Evolutionary conservation across 2,329 filamentous ascomycete genomes (phyloP), one percentile per base, ranked within the genome.

Genomic region (Colletotrichum viniferum): DNA sequence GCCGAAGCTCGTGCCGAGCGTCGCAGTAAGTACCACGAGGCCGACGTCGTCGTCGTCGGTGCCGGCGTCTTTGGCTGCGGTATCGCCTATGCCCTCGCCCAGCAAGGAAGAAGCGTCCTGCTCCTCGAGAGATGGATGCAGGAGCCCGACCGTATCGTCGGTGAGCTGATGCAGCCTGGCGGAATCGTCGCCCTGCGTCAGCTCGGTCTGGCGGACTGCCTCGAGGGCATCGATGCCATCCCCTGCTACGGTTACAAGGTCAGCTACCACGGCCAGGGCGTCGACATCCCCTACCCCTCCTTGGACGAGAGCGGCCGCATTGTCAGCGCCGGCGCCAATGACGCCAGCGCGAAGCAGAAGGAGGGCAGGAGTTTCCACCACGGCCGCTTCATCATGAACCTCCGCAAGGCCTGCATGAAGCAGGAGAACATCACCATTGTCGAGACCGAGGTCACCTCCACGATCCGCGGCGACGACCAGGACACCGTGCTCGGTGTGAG

Each of bases 121-220:
- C 88, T 99, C 67, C 91, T 99, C 66, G 97, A 99, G 87, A 91
- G 92, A 81, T 97, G 92, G 86, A 88, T 98, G 85, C 95, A 95
- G 85, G 94, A 98, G 87, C 97, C 97, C 24, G 94, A 98, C 86
- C 93, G 97, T 78, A 99, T 99, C 79, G 96, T 99, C 63, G 97
- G 97, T 80, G 97, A 99, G 87, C 87, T 99, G 78, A 87, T 99
- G 80, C 97, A 99, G 85, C 97, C 97, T 0, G 97, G 97, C 66
- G 97, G 97, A 65, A 93, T 98, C 38, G 88, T 91, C 68, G 94
- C 97, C 9, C 88, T 99, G 80, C 90, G 93, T 81, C 92, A 94
- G 82, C 87, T 99, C 65, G 97, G 97, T 4, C 86, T 99, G 77
- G 89, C 88, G 70, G 91, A 96, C 80, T 98, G 95, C 82, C 86